Conservation (phyloP, 805 yeast genomes). For the Metschnikowia dekortorum region DNA sequence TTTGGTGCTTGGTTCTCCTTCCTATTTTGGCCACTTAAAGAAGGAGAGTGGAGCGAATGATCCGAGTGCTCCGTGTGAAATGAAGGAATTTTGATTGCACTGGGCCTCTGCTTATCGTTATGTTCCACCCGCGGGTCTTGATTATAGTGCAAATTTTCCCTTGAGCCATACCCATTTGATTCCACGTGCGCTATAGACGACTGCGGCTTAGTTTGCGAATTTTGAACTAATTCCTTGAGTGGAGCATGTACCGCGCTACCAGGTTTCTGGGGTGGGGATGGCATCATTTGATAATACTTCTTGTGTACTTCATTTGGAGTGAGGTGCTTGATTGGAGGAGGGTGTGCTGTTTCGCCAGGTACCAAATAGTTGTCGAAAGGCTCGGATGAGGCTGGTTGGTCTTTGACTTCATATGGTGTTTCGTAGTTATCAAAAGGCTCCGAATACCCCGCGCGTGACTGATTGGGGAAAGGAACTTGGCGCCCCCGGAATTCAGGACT, state of each 20-base stretch:
- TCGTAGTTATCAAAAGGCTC: constrained; percentile 27
- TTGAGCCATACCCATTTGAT: not conserved
- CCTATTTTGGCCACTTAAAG: not conserved
- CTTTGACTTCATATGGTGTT: constrained; percentile 17
- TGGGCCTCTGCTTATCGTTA: not conserved
- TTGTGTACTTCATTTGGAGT: not conserved
- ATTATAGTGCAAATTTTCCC: too few species aligned
- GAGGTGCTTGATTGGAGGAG: not conserved
- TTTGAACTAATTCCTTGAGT: not conserved
- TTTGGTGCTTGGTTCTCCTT: not conserved
- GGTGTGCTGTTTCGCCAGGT: constrained; percentile 12
- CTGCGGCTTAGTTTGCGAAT: not conserved
- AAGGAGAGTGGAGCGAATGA: not conserved
- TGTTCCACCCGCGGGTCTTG: not conserved
- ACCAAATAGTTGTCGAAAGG: constrained; percentile 26
- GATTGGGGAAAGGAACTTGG: not conserved
- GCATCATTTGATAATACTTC: constrained; percentile 1
- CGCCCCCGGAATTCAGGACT: not conserved
- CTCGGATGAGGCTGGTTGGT: constrained; percentile 14
- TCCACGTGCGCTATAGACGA: not conserved
- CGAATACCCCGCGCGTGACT: constrained; percentile 6
- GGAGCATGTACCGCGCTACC: not conserved
- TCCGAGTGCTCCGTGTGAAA: not conserved
- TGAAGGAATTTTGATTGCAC: too few species aligned
- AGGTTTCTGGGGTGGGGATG: not conserved